A percentile compares a stretch with the other conserved stretches of the same genome.
These are phyloP conservation scores for Castanea sativa DNA, from an alignment of 306 rosid genomes.

Conservation along the genomic window DNA sequence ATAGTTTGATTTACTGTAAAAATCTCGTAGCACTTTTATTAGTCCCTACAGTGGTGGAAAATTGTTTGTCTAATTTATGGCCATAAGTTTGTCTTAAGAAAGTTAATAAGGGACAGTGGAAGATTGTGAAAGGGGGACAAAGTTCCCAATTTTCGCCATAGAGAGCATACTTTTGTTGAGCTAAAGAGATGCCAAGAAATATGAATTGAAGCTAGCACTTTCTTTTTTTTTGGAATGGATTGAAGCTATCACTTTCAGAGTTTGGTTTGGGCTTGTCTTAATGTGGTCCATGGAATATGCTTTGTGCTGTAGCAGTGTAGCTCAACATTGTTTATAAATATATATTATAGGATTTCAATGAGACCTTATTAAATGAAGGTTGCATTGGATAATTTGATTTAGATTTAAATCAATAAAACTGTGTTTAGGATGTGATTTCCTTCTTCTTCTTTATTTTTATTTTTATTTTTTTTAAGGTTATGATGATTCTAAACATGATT, in stretches of 20 bases:
- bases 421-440: too few relatives aligned
- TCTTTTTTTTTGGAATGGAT: background rate
- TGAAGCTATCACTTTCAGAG: background rate
- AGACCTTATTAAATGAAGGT: too few relatives aligned
- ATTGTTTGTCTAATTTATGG: background rate
- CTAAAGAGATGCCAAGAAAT: background rate
- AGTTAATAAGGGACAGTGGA: too few relatives aligned
- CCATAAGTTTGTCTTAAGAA: background rate
- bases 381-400: too few relatives aligned
- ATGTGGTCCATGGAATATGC: background rate
- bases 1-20: constrained; percentile 40
- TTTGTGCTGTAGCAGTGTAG: too few relatives aligned
- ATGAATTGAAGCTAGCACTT: background rate
- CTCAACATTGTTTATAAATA: too few relatives aligned
- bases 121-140: too few relatives aligned
- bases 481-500: too few relatives aligned
- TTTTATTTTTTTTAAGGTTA: too few relatives aligned
- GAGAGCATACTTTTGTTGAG: background rate
- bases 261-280: background rate
- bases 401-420: too few relatives aligned
- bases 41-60: background rate
- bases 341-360: too few relatives aligned
- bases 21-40: background rate
- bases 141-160: background rate
- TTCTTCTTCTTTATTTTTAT: accelerated